phyloP scores from a whole-genome alignment of 139 green algal species.

The Desmodesmus armatus region DNA sequence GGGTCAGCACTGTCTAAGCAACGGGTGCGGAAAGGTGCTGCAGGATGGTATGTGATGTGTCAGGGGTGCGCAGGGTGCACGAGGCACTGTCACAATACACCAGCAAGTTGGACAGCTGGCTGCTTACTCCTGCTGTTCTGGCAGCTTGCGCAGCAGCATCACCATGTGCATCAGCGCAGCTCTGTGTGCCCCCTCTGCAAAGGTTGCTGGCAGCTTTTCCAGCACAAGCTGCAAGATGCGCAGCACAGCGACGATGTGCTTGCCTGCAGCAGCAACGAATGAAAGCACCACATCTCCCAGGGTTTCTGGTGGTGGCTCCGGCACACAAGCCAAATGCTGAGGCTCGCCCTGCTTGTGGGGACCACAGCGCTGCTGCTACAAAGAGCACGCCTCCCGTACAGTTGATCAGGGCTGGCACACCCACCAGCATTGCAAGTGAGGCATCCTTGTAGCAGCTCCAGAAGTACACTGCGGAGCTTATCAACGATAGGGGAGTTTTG shows the following conservation, averaged over 20 bases:
- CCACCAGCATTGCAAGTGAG: slow-evolving; percentile 22
- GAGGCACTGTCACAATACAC: too few species aligned
- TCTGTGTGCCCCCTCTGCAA: background rate
- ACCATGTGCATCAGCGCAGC: background rate
- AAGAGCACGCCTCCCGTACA: background rate
- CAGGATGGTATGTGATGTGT: too few species aligned
- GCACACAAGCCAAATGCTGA: background rate
- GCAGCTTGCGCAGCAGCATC: slow-evolving; percentile 5
- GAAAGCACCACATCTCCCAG: background rate
- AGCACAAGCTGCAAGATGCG: slow-evolving; percentile 28
- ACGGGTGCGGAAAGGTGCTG: too few species aligned
- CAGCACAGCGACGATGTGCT: slow-evolving; percentile 31
- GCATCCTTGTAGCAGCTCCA: slow-evolving; percentile 17
- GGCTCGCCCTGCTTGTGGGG: background rate
- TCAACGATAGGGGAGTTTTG: slow-evolving; percentile 17
- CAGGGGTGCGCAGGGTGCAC: too few species aligned
- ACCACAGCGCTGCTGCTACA: too few species aligned
- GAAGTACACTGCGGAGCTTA: slow-evolving; percentile 32
- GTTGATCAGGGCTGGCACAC: background rate
- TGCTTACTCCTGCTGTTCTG: background rate
- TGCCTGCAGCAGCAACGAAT: slow-evolving; percentile 10
- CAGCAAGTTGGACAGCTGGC: background rate
- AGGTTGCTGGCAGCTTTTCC: slow-evolving; percentile 33
- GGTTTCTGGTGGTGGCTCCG: background rate
- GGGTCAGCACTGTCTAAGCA: background rate